These are phyloP conservation scores for Candida silvatica DNA, from an alignment of 805 yeast species.

Conservation along the genomic window DNA sequence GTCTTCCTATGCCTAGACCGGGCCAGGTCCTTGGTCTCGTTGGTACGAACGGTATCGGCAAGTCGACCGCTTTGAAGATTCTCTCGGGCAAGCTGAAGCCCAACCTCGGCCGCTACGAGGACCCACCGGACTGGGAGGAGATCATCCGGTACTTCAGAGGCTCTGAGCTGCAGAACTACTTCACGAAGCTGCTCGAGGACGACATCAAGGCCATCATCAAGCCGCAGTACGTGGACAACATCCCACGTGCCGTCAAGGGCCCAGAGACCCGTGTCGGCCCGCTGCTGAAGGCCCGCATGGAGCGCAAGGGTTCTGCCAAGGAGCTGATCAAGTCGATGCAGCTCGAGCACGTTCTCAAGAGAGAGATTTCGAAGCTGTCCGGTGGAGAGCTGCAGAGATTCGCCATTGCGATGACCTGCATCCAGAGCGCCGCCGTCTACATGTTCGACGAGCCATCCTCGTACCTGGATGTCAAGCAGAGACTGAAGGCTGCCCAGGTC, in stretches of 20 bases:
- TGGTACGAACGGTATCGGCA: slow-evolving; percentile 99
- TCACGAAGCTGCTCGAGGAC: slow-evolving; percentile 90
- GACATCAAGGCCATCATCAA: slow-evolving; percentile 93
- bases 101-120: slow-evolving; percentile 86
- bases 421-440: slow-evolving; percentile 89
- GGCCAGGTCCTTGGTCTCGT: slow-evolving; percentile 97
- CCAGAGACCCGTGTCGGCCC: slow-evolving; percentile 82
- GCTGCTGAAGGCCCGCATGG: slow-evolving; percentile 67
- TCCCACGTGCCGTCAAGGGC: slow-evolving; percentile 93
- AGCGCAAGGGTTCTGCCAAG: slow-evolving; percentile 53
- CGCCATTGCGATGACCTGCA: slow-evolving; percentile 96
- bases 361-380: slow-evolving; percentile 85
- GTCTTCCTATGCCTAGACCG: slow-evolving; percentile 97
- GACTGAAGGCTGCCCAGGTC: slow-evolving; percentile 93
- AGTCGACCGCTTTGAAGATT: slow-evolving; percentile 93
- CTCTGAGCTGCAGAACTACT: slow-evolving; percentile 91
- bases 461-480: slow-evolving; percentile 95
- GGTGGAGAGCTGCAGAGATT: slow-evolving; percentile 99
- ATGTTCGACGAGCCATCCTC: slow-evolving; percentile 99
- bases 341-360: slow-evolving; percentile 62
- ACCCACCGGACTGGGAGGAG: slow-evolving; percentile 97
- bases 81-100: slow-evolving; percentile 98
- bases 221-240: slow-evolving; percentile 97
- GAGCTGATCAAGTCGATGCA: slow-evolving; percentile 64
- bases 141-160: slow-evolving; percentile 91